phyloP scores from a whole-genome alignment of 768 basidiomycete species.

The Tulasnella sp. region DNA sequence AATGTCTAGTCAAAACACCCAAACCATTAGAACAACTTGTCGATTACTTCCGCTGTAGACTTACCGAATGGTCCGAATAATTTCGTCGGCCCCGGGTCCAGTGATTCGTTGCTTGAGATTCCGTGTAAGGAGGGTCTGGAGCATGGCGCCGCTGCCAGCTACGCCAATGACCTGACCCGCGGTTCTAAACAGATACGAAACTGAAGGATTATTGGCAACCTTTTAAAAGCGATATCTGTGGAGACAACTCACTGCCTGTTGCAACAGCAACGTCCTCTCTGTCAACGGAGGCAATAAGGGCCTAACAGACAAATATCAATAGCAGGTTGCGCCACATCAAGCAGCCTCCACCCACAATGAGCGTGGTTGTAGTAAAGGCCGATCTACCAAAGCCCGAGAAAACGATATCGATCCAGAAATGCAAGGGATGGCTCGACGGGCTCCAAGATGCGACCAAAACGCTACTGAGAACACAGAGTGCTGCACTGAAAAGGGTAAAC shows the following conservation, averaged over 20 bases:
- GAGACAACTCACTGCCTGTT: conserved; percentile 64
- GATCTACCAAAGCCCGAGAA: conserved; percentile 82
- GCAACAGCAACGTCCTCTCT: conserved; percentile 81
- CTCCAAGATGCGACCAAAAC: conserved; percentile 59
- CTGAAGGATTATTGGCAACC: conserved; percentile 28
- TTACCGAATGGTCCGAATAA: conserved; percentile 29
- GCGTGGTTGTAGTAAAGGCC: conserved; percentile 73
- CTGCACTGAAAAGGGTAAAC: conserved; percentile 59
- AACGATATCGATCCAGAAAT: conserved; percentile 70
- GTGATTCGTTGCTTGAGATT: conserved; percentile 67
- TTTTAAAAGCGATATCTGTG: background rate
- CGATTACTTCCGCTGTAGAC: background rate
- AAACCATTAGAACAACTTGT: conserved; percentile 23
- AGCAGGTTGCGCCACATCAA: conserved; percentile 15
- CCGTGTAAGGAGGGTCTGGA: conserved; percentile 68
- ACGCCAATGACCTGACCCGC: conserved; percentile 96
- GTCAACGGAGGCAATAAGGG: conserved; percentile 75
- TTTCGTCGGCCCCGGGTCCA: conserved; percentile 65
- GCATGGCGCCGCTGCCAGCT: conserved; percentile 71
- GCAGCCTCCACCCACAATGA: conserved; percentile 46
- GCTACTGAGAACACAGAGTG: conserved; percentile 51
- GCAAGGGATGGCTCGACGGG: conserved; percentile 48
- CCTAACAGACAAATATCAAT: conserved; percentile 40
- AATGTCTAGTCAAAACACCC: conserved; percentile 27
- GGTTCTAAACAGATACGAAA: conserved; percentile 88